These are phyloP conservation scores for Vitis amurensis DNA, from an alignment of 164 flowering plant species.

Conservation along the genomic window DNA sequence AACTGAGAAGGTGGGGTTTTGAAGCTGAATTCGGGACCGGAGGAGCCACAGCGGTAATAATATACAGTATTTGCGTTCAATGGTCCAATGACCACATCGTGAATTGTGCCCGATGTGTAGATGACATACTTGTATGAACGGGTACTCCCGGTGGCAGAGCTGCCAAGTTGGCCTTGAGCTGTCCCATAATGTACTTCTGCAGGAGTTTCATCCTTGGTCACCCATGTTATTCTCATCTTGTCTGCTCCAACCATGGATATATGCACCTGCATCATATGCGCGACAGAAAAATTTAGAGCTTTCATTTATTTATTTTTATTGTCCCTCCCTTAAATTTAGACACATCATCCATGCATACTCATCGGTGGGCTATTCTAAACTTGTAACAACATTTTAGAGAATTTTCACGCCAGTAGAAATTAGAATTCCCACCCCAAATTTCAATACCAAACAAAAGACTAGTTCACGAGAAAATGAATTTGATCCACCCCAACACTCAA, in stretches of 20 bases:
- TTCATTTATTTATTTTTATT: too few species aligned
- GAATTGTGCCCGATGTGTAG: conserved; percentile 61
- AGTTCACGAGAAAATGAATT: too few species aligned
- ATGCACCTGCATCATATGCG: conserved; percentile 54
- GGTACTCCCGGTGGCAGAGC: conserved; percentile 44
- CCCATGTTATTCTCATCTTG: conserved; percentile 81
- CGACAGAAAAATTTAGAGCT: neutral
- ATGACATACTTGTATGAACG: conserved; percentile 32
- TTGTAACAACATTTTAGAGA: too few species aligned
- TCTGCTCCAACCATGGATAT: conserved; percentile 65
- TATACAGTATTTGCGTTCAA: conserved; percentile 44
- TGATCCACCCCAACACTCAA: too few species aligned
- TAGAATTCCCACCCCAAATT: too few species aligned
- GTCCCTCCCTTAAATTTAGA: too few species aligned
- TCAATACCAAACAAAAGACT: too few species aligned
- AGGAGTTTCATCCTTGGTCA: conserved; percentile 38
- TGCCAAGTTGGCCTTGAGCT: conserved; percentile 28
- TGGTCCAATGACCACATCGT: conserved; percentile 63
- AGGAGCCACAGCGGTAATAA: conserved; percentile 47
- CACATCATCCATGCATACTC: too few species aligned
- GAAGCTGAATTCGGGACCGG: conserved; percentile 33
- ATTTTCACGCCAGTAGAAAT: too few species aligned
- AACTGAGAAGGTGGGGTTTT: conserved; percentile 50
- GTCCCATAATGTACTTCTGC: conserved; percentile 57
- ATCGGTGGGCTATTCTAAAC: too few species aligned